Evolutionary conservation across 345 rosid species (phyloP).

Genomic region (Bruguiera parviflora): DNA sequence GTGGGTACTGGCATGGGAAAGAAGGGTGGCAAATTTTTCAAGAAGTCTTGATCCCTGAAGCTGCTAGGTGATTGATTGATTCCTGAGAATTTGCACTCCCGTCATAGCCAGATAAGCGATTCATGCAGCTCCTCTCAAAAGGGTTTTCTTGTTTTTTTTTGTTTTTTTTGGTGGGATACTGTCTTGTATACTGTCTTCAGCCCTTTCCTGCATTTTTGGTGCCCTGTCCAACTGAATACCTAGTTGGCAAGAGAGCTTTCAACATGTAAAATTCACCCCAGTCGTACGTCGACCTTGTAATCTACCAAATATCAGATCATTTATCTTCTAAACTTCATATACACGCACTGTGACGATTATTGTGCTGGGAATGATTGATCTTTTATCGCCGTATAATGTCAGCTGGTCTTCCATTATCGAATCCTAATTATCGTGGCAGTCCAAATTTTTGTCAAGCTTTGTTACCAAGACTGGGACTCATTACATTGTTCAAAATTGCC

Average conservation of each 20-base stretch:
- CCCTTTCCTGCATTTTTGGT: not conserved
- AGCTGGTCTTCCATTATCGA: too few species aligned
- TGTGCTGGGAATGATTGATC: too few species aligned
- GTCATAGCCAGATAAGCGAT: not conserved
- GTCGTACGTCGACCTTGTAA: not conserved
- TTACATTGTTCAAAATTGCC: too few species aligned
- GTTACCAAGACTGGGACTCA: too few species aligned
- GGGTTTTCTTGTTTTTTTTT: too few species aligned
- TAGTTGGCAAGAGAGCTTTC: not conserved
- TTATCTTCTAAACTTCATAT: not conserved
- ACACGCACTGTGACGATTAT: too few species aligned
- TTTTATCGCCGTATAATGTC: too few species aligned
- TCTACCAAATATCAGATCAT: not conserved
- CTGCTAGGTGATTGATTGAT: conserved; percentile 6
- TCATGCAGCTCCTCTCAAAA: not conserved
- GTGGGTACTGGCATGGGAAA: conserved; percentile 31
- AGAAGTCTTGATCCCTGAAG: conserved; percentile 14
- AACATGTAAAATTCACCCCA: not conserved
- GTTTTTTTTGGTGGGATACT: not conserved
- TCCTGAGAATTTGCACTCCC: conserved; percentile 8
- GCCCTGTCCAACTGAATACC: conserved; percentile 4
- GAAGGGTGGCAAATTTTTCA: conserved; percentile 35
- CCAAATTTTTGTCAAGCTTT: too few species aligned
- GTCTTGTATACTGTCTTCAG: not conserved
- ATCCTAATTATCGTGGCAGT: too few species aligned